Conservation (phyloP, 177 flowering plant genomes). For the Vitis hybrid region DNA sequence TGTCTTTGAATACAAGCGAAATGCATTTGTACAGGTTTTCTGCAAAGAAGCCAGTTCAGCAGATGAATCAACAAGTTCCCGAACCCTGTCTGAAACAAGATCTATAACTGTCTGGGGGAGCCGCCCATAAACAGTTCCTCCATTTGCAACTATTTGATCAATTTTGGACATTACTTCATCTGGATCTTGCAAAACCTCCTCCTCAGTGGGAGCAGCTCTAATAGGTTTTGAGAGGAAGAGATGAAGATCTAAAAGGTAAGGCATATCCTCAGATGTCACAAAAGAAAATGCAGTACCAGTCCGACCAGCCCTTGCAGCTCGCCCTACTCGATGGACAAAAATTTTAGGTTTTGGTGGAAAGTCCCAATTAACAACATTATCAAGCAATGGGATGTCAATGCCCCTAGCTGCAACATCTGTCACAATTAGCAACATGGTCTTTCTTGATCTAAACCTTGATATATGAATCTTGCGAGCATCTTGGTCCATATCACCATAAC, state of each 20-base stretch:
- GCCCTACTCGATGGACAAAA: constrained; percentile 94
- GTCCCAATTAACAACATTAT: constrained; percentile 97
- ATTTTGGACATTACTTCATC: constrained; percentile 63
- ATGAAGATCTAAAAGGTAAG: constrained; percentile 93
- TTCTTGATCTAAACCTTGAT: constrained; percentile 81
- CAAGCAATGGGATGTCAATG: constrained; percentile 95
- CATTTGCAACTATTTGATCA: constrained; percentile 68
- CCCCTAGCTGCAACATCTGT: constrained; percentile 99
- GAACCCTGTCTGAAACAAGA: constrained; percentile 79
- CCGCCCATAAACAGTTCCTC: constrained; percentile 92
- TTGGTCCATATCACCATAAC: constrained; percentile 99
- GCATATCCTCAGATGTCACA: constrained; percentile 84
- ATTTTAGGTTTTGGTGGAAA: constrained; percentile 95
- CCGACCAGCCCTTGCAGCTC: constrained; percentile 98
- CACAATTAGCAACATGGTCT: constrained; percentile 87
- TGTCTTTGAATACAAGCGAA: constrained; percentile 77
- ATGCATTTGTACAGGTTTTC: constrained; percentile 75
- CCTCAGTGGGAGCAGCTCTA: constrained; percentile 88
- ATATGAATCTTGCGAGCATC: constrained; percentile 95
- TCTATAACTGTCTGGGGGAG: constrained; percentile 83
- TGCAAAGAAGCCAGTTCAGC: constrained; percentile 60
- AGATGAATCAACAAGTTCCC: constrained; percentile 74
- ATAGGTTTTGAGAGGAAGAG: constrained; percentile 91
- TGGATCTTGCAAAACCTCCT: constrained; percentile 70
- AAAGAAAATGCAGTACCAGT: constrained; percentile 89